phyloP scores from a whole-genome alignment of 495 filamentous ascomycete genomes.

The Chlorociboria aeruginascens region DNA sequence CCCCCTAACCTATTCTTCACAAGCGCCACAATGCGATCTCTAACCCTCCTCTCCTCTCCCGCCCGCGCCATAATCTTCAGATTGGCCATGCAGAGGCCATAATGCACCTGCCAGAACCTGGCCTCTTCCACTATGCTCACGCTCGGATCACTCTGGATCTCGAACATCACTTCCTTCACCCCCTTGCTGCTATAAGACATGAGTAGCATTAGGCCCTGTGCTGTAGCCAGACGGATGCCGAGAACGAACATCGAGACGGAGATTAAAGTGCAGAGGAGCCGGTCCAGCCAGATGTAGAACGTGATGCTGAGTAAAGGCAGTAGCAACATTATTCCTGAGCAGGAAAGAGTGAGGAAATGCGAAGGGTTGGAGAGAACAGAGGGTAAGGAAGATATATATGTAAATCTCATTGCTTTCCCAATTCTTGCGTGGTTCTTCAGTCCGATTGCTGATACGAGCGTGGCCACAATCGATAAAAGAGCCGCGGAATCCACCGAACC shows the following conservation, averaged over 20 bases:
- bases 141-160: slow-evolving; percentile 68
- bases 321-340: slow-evolving; percentile 67
- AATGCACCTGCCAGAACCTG: slow-evolving; percentile 97
- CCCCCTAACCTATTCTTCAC: slow-evolving; percentile 81
- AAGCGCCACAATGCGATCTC: slow-evolving; percentile 61
- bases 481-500: slow-evolving; percentile 75
- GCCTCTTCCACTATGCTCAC: slow-evolving; percentile 76
- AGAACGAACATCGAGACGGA: slow-evolving; percentile 78
- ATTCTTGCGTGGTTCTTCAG: slow-evolving; percentile 92
- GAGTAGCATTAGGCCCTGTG: slow-evolving; percentile 83
- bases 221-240: slow-evolving; percentile 67
- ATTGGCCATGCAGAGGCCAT: slow-evolving; percentile 91
- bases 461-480: slow-evolving; percentile 76
- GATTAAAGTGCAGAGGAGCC: slow-evolving; percentile 65
- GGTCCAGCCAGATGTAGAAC: slow-evolving; percentile 70
- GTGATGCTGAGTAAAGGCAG: slow-evolving; percentile 65
- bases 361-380: slow-evolving; percentile 80
- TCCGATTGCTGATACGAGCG: slow-evolving; percentile 73
- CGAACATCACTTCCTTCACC: slow-evolving; percentile 65
- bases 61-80: slow-evolving; percentile 62
- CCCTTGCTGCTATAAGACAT: slow-evolving; percentile 69
- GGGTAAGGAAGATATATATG: slow-evolving; percentile 70
- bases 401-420: slow-evolving; percentile 65
- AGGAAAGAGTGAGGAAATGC: slow-evolving; percentile 83
- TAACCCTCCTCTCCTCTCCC: slow-evolving; percentile 54